A percentile compares a stretch with the other conserved stretches of the same genome.
Evolutionary conservation across 345 rosid species (phyloP).

Genomic region (Zanthoxylum bungeanum): DNA sequence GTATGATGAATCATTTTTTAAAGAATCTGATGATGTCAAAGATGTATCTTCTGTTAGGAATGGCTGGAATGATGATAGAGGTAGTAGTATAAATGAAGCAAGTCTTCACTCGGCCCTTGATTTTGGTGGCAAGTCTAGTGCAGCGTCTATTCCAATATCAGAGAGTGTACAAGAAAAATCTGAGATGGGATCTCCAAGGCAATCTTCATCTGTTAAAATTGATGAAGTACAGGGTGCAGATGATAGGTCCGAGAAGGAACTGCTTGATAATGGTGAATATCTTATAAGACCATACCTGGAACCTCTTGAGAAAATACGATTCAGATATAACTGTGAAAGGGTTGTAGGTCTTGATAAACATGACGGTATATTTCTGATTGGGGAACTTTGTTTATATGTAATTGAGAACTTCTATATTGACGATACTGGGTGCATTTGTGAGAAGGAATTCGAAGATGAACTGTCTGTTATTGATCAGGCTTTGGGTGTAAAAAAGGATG

Average conservation of each 20-base stretch:
- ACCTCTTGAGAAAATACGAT: constrained; percentile 86
- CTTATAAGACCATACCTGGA: constrained; percentile 95
- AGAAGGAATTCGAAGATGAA: constrained; percentile 93
- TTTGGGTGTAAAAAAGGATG: constrained; percentile 95
- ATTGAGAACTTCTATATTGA: constrained; percentile 94
- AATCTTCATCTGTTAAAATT: constrained; percentile 58
- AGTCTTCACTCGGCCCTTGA: constrained; percentile 98
- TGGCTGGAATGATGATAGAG: constrained; percentile 86
- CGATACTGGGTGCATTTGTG: constrained; percentile 79
- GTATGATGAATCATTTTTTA: constrained; percentile 55
- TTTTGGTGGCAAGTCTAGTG: constrained; percentile 82
- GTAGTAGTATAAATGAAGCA: constrained; percentile 85
- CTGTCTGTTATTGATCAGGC: constrained; percentile 99
- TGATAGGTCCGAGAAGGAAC: constrained; percentile 81
- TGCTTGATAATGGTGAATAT: constrained; percentile 94
- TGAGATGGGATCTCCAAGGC: constrained; percentile 77
- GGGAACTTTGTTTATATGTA: constrained; percentile 83
- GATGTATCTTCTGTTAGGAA: constrained; percentile 57
- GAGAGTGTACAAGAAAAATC: constrained; percentile 70
- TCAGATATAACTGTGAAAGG: constrained; percentile 93
- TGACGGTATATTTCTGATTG: constrained; percentile 95
- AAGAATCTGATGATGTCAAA: constrained; percentile 48
- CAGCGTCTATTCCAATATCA: constrained; percentile 64
- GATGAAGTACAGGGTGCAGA: constrained; percentile 59
- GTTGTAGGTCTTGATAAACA: constrained; percentile 98